Base-by-base conservation (phyloP, 257 asterid genomes). In the Prunella vulgaris region DNA sequence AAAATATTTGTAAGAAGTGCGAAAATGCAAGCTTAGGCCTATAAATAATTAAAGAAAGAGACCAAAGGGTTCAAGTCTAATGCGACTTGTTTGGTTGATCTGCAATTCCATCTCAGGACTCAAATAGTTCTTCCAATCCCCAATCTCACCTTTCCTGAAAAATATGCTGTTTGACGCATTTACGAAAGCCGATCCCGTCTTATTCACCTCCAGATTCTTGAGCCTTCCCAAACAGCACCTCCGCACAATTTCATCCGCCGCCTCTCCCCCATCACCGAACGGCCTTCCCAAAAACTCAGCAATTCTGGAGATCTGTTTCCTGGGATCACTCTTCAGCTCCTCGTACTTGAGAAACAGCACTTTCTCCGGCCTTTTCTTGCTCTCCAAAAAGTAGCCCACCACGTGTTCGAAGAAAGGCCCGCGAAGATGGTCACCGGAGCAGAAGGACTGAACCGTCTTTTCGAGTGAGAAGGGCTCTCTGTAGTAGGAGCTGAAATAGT, bases 391-490 rank as follows among this genome's bases (percentile, higher is more conserved):
- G 15, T 83, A 83, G 28, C 44, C 72, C 53, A 78, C 64, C 21
- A 71, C 82, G 15, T 73, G 83, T 2, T 80, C 77, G 20, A 66
- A 66, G 61, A 76, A 76, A 2, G 88, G 82, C n/a, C 86, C 82
- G 20, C 30, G 71, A 0, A 28, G 71, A 60, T 66, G 64, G 13
- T 70, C 48, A 0, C 87, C 85, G 9, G 40, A 35, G 10, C 84
- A 82, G 57, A 83, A 83, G 17, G 30, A 6, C 42, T 80, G 80
- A 7, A 75, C 77, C 1, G 22, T 32, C 14, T 60, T 20, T 0
- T 79, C 74, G 2, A 79, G 28, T 4, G 82, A 71, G 3, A 32
- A 37, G 0, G 71, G 32, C 22, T 15, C 56, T 1, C 69, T 2
- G 9, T 2, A 13, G 2, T 14, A 5, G 1, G 66, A 33, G 66